Conservation (phyloP, 768 basidiomycete genomes). For the Nidularia pulvinata region DNA sequence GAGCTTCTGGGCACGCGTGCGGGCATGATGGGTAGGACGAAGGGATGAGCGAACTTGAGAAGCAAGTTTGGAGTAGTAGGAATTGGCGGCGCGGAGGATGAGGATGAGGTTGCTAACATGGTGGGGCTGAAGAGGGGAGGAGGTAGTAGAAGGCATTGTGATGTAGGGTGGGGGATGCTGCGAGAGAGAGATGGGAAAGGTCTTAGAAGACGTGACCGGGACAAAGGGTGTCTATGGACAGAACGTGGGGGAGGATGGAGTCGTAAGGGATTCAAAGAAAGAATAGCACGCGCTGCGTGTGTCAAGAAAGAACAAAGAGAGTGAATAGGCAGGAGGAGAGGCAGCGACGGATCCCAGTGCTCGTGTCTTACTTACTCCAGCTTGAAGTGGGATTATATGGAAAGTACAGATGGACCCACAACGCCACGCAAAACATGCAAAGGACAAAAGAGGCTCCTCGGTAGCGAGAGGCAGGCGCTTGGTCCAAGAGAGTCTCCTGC, state of each 20-base stretch:
- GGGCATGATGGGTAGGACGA: constrained; percentile 43
- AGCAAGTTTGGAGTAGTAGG: constrained; percentile 35
- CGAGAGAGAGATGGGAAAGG: not conserved
- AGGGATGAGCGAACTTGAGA: constrained; percentile 28
- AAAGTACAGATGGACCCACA: constrained; percentile 27
- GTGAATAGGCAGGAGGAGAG: constrained; percentile 9
- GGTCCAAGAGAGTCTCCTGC: not conserved
- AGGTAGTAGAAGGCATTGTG: constrained; percentile 13
- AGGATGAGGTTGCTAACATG: constrained; percentile 31
- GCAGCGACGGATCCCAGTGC: constrained; percentile 5
- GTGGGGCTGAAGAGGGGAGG: constrained; percentile 16
- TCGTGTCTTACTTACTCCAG: constrained; percentile 3
- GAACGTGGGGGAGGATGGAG: constrained; percentile 7
- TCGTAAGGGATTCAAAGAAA: constrained; percentile 7
- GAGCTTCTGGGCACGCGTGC: constrained; percentile 39
- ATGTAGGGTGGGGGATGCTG: not conserved
- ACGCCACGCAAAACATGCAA: constrained; percentile 10
- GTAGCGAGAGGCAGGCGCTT: not conserved
- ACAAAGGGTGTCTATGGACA: too few relatives aligned
- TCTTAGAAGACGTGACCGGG: not conserved
- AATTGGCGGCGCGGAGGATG: constrained; percentile 42
- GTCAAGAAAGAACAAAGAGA: constrained; percentile 11
- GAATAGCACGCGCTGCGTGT: constrained; percentile 34
- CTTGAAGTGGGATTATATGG: constrained; percentile 11
- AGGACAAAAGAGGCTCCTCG: constrained; percentile 15